Base-by-base conservation (phyloP, 768 basidiomycete species). In the Mycena olivaceomarginata region DNA sequence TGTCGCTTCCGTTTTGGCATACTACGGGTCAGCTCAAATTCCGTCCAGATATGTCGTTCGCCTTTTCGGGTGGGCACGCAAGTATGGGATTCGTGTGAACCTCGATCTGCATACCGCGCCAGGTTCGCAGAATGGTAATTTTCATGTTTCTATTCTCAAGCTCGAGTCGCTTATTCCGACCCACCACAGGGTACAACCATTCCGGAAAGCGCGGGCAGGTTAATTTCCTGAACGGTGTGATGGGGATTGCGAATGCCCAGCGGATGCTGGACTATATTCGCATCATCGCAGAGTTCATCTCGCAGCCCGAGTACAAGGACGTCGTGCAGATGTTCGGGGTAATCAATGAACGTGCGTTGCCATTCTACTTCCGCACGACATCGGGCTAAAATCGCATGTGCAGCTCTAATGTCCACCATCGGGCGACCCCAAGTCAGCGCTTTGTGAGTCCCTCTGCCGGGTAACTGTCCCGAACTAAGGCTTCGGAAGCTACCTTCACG, bases 221-320 rank as follows among this genome's bases (percentile, higher is more conserved):
- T 83, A 93, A 93, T 78, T 90, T 88, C 75, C 75, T 91, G 77
- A 85, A 87, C 79, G 89, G 90, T 40, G 87, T 90, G 48, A 94
- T 94, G 94, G 94, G 94, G 20, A 79, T 93, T 67, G 92, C 92
- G 60, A 94, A 94, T 79, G 94, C 92, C 10, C 67, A 75, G 43
- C 67, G 74, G 18, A 88, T 93, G 10, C 85, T 97, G 62, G 31
- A 95, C 82, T 93, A 94, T 80, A 94, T 97, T 79, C 91, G 96
- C n/a, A 90, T 93, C 64, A 87, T 95, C 81, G 90, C 92, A 67
- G 94, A 95, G 84, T 98, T 97, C 86, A 94, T 98, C 83, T 90
- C 91, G n/a, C 94, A 96, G 84, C 90, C 93, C 2, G 90, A 96
- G 80, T 96, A 94, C 87, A 87, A 85, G 72, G 86, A 93, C 70